Base-by-base conservation (phyloP, 805 yeast genomes). In the Naumovozyma dairenensis region DNA sequence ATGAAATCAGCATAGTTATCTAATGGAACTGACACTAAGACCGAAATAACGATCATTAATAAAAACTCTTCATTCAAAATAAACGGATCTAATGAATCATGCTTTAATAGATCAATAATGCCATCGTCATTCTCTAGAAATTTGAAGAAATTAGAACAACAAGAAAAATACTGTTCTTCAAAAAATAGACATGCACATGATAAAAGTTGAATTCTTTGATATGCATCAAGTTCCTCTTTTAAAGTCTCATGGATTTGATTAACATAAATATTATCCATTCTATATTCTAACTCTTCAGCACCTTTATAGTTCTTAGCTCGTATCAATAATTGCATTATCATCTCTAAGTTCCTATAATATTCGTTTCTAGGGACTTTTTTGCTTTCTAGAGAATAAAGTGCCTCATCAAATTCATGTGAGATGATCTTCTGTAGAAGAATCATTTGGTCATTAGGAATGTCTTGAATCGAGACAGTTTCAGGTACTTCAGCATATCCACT, bases 1-100 rank as follows among this genome's bases (percentile, higher is more conserved):
- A 45, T 33, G 22, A 55, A 51, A n/a, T 43, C 40, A 9, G 44
- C 49, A 33, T 45, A 46, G 21, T 51, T 43, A 25, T 55, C 55
- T 14, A 55, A 30, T 2, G 60, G 59, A 3, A 53, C 40, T 9
- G 55, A 34, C 9, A 51, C 34, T 5, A 55, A 16, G 12, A 37
- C 38, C 1, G 57, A 48, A 25, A 55, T 36, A 9, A 45, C 38
- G 3, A 53, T 32, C 46, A 50, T 46, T 15, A 34, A 28, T 10
- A 44, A n/a, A 10, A 51, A 12, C 34, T 54, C 59, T 5, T 43
- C 38, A 17, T 34, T 39, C 1, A 42, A 30, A 4, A 52, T 28
- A 19, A 51, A 36, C 4, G 25, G 28, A 15, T 25, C 18, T 4
- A 19, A 19, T 16, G 16, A 18, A 4, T 39, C 35, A 14, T 13